phyloP scores from a whole-genome alignment of 495 filamentous ascomycete genomes.

The Terfezia boudieri region DNA sequence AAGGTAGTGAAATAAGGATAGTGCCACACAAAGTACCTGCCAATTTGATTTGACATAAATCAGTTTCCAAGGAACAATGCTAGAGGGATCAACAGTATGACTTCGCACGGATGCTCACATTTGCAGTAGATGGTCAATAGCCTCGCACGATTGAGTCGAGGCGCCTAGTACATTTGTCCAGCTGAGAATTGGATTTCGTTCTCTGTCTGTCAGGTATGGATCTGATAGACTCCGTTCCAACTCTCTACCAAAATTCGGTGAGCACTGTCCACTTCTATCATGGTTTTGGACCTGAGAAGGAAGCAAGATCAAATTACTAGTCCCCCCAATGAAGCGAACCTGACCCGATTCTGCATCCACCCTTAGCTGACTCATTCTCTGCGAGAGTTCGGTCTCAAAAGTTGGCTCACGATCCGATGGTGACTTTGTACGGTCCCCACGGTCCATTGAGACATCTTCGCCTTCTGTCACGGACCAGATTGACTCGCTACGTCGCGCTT shows the following conservation, averaged over 20 bases:
- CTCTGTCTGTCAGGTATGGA: background rate
- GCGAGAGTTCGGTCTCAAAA: constrained; percentile 69
- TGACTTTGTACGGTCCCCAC: constrained; percentile 25
- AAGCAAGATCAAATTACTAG: constrained; percentile 81
- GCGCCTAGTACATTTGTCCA: constrained; percentile 49
- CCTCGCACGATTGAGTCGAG: background rate
- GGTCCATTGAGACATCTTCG: background rate
- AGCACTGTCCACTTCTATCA: background rate
- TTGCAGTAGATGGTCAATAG: constrained; percentile 63
- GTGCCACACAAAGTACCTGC: constrained; percentile 77
- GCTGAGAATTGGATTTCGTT: constrained; percentile 34
- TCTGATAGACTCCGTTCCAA: background rate
- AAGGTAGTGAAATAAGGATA: constrained; percentile 91
- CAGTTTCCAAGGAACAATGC: too few relatives aligned
- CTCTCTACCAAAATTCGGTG: background rate
- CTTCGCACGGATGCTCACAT: constrained; percentile 26
- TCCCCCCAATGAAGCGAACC: constrained; percentile 81
- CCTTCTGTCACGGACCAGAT: constrained; percentile 16
- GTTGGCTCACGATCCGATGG: constrained; percentile 28
- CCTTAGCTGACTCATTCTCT: constrained; percentile 77
- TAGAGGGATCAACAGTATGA: too few relatives aligned
- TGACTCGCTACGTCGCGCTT: constrained; percentile 1
- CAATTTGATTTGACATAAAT: background rate
- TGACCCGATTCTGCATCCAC: constrained; percentile 54
- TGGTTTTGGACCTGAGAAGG: constrained; percentile 19